Evolutionary conservation across 1,284 basidiomycete species (phyloP).

Genomic region (Filobasidium uniguttulatum): DNA sequence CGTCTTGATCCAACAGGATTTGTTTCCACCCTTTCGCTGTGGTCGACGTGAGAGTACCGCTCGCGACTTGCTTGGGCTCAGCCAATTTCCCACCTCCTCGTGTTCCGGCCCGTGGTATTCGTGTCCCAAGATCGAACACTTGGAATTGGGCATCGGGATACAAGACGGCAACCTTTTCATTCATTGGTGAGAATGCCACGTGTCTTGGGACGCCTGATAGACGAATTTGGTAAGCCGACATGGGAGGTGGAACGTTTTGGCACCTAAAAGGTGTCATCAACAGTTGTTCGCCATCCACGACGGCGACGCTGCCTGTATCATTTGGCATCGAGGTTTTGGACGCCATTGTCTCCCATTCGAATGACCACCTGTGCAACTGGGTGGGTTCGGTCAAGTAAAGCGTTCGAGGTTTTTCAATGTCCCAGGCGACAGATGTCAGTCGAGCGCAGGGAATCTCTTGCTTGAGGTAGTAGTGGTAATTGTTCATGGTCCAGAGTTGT

Average conservation of each 20-base stretch:
- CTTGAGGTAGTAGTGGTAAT: constrained; percentile 96
- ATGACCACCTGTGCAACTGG: constrained; percentile 52
- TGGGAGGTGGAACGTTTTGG: constrained; percentile 90
- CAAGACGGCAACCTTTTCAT: constrained; percentile 53
- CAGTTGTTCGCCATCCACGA: constrained; percentile 74
- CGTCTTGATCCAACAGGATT: constrained; percentile 14
- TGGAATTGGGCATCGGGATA: constrained; percentile 45
- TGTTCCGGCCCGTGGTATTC: constrained; percentile 38
- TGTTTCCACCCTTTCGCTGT: constrained; percentile 16
- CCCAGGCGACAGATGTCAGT: constrained; percentile 66
- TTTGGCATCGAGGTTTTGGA: constrained; percentile 51
- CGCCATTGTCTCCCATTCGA: constrained; percentile 62
- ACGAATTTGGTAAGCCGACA: constrained; percentile 61
- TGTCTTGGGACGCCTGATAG: constrained; percentile 49
- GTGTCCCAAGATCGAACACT: constrained; percentile 55
- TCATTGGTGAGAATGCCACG: constrained; percentile 47
- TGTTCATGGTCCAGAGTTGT: constrained; percentile 88
- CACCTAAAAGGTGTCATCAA: constrained; percentile 83
- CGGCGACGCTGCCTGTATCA: constrained; percentile 74
- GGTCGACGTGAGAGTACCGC: neutral
- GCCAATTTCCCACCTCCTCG: constrained; percentile 48
- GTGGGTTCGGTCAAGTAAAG: constrained; percentile 62
- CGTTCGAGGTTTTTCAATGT: constrained; percentile 62
- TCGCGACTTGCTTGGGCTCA: constrained; percentile 39
- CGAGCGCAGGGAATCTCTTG: constrained; percentile 57